A percentile compares a stretch with the other conserved stretches of the same genome.
These are phyloP conservation scores for Tanacetum coccineum DNA, from an alignment of 129 eudicot species.

Conservation along the genomic window DNA sequence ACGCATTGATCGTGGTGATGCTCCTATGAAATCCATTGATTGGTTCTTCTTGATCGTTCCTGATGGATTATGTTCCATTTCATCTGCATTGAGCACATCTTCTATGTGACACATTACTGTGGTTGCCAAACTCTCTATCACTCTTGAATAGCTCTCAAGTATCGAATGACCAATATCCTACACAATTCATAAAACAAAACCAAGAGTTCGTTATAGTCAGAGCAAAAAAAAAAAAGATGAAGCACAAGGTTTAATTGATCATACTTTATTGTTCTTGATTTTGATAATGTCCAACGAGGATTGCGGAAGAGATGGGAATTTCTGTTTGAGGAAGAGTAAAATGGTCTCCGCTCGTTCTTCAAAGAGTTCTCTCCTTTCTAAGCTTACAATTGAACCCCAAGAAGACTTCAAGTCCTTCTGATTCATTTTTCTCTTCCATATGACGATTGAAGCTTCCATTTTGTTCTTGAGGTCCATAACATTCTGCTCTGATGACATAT, in stretches of 20 bases:
- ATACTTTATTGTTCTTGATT: conserved; percentile 61
- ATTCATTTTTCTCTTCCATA: conserved; percentile 81
- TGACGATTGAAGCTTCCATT: conserved; percentile 77
- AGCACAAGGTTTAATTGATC: background rate
- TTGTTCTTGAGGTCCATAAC: conserved; percentile 77
- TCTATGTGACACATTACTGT: conserved; percentile 62
- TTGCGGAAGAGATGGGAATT: conserved; percentile 73
- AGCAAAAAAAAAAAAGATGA: background rate
- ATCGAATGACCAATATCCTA: conserved; percentile 80
- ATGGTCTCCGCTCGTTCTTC: conserved; percentile 86
- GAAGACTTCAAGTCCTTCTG: conserved; percentile 58
- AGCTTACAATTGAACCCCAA: conserved; percentile 65
- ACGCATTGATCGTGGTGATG: conserved; percentile 25
- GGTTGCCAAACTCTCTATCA: conserved; percentile 68
- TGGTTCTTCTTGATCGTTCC: conserved; percentile 26
- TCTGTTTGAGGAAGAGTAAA: conserved; percentile 65
- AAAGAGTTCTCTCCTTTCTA: conserved; percentile 71
- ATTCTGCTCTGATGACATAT: conserved; percentile 61
- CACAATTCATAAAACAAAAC: background rate
- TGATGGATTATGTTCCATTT: conserved; percentile 40
- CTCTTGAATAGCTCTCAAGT: conserved; percentile 80
- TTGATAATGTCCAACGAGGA: conserved; percentile 75
- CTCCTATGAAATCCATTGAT: conserved; percentile 17
- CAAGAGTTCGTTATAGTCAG: no score
- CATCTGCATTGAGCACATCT: conserved; percentile 72